Conservation (phyloP, 352 stramenopile species). For the Phytophthora chlamydospora region DNA sequence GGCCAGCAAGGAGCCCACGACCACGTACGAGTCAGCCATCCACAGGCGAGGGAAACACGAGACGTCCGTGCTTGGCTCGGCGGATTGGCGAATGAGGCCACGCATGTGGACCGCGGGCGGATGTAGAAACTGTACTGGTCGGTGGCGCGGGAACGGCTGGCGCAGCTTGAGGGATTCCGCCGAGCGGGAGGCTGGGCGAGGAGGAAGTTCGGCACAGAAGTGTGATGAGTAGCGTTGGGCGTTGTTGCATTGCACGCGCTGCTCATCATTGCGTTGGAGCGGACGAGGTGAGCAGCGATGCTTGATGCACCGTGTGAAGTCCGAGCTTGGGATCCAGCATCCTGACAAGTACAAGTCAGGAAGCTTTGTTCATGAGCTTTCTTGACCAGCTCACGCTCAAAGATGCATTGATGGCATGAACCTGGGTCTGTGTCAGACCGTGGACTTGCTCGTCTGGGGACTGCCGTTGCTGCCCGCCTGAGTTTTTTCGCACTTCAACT, state of each 20-base stretch:
- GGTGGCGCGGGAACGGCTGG: constrained; percentile 9
- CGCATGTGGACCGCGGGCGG: constrained; percentile 8
- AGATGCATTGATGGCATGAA: too few relatives aligned
- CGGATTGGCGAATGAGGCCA: constrained; percentile 27
- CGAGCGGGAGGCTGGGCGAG: too few relatives aligned
- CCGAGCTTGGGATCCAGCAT: too few relatives aligned
- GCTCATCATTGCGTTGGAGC: too few relatives aligned
- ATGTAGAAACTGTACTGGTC: constrained; percentile 2
- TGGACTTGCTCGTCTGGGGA: neutral
- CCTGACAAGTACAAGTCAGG: too few relatives aligned
- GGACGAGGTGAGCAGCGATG: too few relatives aligned
- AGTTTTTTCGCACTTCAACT: constrained; percentile 16
- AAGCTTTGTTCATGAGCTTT: too few relatives aligned
- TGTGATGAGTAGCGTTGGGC: neutral
- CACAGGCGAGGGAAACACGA: neutral
- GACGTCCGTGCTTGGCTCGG: constrained; percentile 8
- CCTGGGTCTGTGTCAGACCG: too few relatives aligned
- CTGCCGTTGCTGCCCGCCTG: neutral
- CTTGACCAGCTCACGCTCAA: too few relatives aligned
- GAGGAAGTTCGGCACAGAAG: too few relatives aligned
- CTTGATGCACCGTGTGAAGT: too few relatives aligned
- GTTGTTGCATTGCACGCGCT: neutral
- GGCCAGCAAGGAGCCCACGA: constrained; percentile 72
- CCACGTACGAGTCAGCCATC: constrained; percentile 63
- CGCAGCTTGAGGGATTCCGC: neutral